phyloP scores from a whole-genome alignment of 2,329 filamentous ascomycete genomes.

The Scytalidium lignicola region DNA sequence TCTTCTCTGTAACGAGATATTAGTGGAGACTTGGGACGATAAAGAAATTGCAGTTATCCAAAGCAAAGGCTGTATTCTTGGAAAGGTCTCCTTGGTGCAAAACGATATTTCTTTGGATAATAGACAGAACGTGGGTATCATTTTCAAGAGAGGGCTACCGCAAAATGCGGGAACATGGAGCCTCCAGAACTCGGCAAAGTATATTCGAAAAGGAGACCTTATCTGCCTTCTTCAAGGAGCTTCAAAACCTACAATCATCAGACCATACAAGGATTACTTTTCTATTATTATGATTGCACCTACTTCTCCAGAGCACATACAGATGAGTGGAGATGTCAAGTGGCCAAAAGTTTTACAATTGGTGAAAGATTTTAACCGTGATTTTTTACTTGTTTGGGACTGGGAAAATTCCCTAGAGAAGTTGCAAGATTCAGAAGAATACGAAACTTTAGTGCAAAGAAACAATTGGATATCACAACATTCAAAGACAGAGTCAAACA shows the following conservation, averaged over 20 bases:
- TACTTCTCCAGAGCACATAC: background rate
- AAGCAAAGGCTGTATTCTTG: constrained; percentile 7
- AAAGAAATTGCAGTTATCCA: constrained; percentile 7
- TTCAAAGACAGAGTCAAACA: constrained; percentile 1
- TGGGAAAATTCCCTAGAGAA: constrained; percentile 1
- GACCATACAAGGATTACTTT: constrained; percentile 1
- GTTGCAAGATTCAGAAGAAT: constrained; percentile 4
- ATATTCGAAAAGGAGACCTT: background rate
- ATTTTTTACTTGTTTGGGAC: constrained; percentile 9
- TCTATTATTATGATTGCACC: background rate
- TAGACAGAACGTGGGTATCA: background rate
- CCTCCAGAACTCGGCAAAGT: constrained; percentile 8
- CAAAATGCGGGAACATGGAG: too few species aligned
- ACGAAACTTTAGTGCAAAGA: constrained; percentile 1
- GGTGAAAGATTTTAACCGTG: constrained; percentile 1
- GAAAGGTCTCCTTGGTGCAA: constrained; percentile 4
- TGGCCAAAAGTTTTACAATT: too few species aligned
- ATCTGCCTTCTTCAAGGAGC: constrained; percentile 3
- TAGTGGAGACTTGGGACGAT: constrained; percentile 5
- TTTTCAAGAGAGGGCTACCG: constrained; percentile 4
- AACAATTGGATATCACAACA: background rate
- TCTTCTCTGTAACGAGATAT: constrained; percentile 6
- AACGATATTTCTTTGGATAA: background rate
- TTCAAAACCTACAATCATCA: background rate
- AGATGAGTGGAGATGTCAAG: constrained; percentile 2